Conservation (phyloP, 192 early-diverging fungal species). For the Coemansia erecta region DNA sequence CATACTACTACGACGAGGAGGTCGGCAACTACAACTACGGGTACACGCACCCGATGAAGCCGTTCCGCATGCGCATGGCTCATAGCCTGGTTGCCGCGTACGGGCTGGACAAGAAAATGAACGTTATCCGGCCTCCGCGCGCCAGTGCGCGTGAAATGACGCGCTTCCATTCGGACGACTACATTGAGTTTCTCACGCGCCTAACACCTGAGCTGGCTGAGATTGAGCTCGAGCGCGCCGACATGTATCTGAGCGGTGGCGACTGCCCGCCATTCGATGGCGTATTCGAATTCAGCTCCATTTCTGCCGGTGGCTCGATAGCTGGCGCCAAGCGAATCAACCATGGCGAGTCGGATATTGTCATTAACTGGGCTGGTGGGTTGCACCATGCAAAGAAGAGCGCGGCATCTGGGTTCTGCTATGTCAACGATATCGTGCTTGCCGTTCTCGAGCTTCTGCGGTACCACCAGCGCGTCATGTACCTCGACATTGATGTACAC, state of each 20-base stretch:
- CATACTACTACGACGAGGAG: constrained; percentile 55
- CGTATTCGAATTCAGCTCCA: constrained; percentile 88
- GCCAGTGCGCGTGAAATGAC: constrained; percentile 89
- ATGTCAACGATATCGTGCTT: constrained; percentile 96
- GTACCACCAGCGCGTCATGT: constrained; percentile 87
- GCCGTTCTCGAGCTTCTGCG: constrained; percentile 87
- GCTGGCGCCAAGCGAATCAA: constrained; percentile 88
- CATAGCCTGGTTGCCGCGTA: constrained; percentile 94
- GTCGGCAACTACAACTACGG: constrained; percentile 90
- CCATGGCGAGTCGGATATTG: constrained; percentile 85
- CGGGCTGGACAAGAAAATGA: constrained; percentile 91
- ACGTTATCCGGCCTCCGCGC: constrained; percentile 72
- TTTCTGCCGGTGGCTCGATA: constrained; percentile 92
- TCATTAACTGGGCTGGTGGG: constrained; percentile 96
- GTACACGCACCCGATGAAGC: constrained; percentile 97
- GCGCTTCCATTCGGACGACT: constrained; percentile 92
- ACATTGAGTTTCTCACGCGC: constrained; percentile 84
- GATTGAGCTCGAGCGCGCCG: constrained; percentile 57
- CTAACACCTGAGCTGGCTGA: constrained; percentile 76
- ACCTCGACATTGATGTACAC: constrained; percentile 99
- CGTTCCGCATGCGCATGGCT: constrained; percentile 91
- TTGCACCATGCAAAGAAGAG: constrained; percentile 97
- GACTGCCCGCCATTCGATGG: constrained; percentile 99
- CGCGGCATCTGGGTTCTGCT: constrained; percentile 96
- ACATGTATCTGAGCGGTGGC: constrained; percentile 79